Evolutionary conservation across 2,329 filamentous ascomycete species (phyloP).

Genomic region (Pestalotiopsis sp.): DNA sequence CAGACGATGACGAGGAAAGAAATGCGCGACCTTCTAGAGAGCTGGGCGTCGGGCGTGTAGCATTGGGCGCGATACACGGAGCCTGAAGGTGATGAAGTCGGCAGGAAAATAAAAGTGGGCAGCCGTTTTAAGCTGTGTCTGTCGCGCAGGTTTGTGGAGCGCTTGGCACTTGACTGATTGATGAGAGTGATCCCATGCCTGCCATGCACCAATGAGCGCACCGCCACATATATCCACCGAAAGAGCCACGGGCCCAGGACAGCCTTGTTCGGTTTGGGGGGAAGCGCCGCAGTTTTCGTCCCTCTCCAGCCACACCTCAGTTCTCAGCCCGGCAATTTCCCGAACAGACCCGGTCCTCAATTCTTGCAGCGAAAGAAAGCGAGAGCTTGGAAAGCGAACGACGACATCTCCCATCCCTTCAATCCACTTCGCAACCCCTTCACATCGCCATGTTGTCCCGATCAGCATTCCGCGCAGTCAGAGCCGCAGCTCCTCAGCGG

Average conservation of each 20-base stretch:
- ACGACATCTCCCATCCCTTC: constrained; percentile 23
- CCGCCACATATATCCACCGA: background rate
- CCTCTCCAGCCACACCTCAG: background rate
- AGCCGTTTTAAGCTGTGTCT: background rate
- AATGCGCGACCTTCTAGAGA: background rate
- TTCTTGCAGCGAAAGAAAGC: constrained; percentile 15
- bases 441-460: constrained; percentile 59
- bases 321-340: constrained; percentile 11
- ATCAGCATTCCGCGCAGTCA: constrained; percentile 59
- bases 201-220: background rate
- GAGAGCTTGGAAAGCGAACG: constrained; percentile 17
- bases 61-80: background rate
- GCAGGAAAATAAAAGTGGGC: constrained; percentile 1
- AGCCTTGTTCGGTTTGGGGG: background rate
- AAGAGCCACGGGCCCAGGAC: background rate
- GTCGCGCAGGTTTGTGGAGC: background rate
- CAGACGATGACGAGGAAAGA: background rate
- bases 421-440: constrained; percentile 21
- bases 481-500: constrained; percentile 60
- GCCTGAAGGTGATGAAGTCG: background rate
- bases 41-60: background rate
- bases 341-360: constrained; percentile 14
- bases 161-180: background rate
- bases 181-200: background rate
- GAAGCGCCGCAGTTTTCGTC: background rate